Evolutionary conservation across 2,329 filamentous ascomycete species (phyloP).

Genomic region (Ophiosphaerella herpotricha): DNA sequence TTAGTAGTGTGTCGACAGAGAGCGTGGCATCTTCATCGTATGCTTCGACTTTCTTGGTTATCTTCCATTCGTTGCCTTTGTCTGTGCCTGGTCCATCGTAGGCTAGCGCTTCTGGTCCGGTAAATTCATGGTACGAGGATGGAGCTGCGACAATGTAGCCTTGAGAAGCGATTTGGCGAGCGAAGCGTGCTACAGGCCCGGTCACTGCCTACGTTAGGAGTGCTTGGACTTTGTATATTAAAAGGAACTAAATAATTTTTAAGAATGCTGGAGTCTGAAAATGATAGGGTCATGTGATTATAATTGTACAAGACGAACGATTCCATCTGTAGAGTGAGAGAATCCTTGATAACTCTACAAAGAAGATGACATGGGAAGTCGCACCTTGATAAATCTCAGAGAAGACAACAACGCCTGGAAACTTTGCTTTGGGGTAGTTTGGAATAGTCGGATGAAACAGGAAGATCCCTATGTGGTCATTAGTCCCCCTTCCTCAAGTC

Average conservation of each 20-base stretch:
- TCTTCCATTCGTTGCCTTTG: conserved; percentile 83
- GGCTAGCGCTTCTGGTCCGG: conserved; percentile 77
- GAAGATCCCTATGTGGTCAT: conserved; percentile 70
- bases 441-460: conserved; percentile 84
- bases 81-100: conserved; percentile 91
- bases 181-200: conserved; percentile 86
- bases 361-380: background rate
- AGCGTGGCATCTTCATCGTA: conserved; percentile 70
- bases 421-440: conserved; percentile 85
- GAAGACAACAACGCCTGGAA: conserved; percentile 86
- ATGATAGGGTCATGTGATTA: too few relatives aligned
- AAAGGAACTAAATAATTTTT: too few relatives aligned
- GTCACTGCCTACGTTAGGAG: conserved; percentile 61
- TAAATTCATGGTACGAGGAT: conserved; percentile 93
- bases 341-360: background rate
- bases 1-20: conserved; percentile 48
- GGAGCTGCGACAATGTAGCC: conserved; percentile 93
- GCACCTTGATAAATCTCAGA: conserved; percentile 95
- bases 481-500: conserved; percentile 1
- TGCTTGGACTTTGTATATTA: too few relatives aligned
- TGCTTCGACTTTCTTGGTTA: conserved; percentile 80
- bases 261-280: too few relatives aligned
- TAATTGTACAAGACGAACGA: too few relatives aligned
- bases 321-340: too few relatives aligned
- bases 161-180: conserved; percentile 86